These are phyloP conservation scores for Penicillium coprophilum DNA, from an alignment of 495 filamentous ascomycete genomes.

Conservation along the genomic window DNA sequence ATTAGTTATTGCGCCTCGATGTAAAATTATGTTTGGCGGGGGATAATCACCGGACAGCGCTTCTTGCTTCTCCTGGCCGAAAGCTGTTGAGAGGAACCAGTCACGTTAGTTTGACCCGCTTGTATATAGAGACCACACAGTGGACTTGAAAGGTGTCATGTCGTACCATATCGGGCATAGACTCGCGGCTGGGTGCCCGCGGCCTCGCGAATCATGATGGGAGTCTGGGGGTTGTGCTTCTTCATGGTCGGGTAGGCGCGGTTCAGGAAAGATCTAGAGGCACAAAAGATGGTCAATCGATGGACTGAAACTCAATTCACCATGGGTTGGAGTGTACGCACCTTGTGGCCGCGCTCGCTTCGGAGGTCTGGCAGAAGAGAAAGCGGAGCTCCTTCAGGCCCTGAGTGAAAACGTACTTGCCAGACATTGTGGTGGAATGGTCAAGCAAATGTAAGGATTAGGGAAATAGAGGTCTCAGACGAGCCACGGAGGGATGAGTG, in stretches of 20 bases:
- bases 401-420: slow-evolving; percentile 88
- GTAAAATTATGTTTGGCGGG: slow-evolving; percentile 7
- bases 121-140: not conserved
- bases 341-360: slow-evolving; percentile 84
- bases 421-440: slow-evolving; percentile 63
- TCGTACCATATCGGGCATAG: slow-evolving; percentile 88
- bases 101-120: slow-evolving; percentile 15
- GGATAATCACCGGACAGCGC: slow-evolving; percentile 65
- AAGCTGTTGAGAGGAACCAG: slow-evolving; percentile 50
- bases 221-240: slow-evolving; percentile 93
- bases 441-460: slow-evolving; percentile 3
- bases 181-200: slow-evolving; percentile 76
- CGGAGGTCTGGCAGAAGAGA: slow-evolving; percentile 89
- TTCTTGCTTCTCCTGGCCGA: slow-evolving; percentile 85
- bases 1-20: slow-evolving; percentile 18
- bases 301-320: not conserved
- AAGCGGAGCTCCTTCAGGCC: slow-evolving; percentile 93
- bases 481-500: slow-evolving; percentile 6
- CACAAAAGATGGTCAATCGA: slow-evolving; percentile 17
- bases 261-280: slow-evolving; percentile 75
- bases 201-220: slow-evolving; percentile 93
- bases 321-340: slow-evolving; percentile 34
- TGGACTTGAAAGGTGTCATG: not conserved
- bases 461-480: not conserved
- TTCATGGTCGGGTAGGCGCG: slow-evolving; percentile 98